Evolutionary conservation across 305 asterid species (phyloP), one percentile per base, ranked within the genome.

Genomic region (Coffea humblotiana): DNA sequence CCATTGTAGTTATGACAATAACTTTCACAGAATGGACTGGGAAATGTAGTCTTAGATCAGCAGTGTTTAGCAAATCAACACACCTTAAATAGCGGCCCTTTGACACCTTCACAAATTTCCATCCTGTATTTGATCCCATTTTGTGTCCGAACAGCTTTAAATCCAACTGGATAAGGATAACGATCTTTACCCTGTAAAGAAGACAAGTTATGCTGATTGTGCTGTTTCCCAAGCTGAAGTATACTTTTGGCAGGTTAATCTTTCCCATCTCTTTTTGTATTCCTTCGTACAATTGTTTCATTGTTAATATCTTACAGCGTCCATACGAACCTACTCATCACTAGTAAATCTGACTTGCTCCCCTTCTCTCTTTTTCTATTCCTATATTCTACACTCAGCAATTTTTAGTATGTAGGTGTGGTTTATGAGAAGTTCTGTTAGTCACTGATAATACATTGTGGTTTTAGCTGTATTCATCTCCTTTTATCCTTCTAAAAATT

Each of bases 141-240:
- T 81, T 90, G 95, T 81, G 88, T 86, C 80, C 97, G 88, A 72
- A 89, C 71, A 69, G 94, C 95, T 79, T 81, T 92, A 87, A 91
- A 94, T 79, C 97, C 99, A 86, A 92, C 84, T 43, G 98, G 99
- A 87, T 92, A 94, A 65, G 99, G 98, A 89, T 92, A 90, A 64
- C 99, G 43, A 79, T 94, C 95, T 88, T 92, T 96, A 27, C 98
- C 99, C 99, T 96, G 89, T 70, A 83, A 86, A 80, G 73, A 43
- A 77, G 76, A 82, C 40, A 72, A 66, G 25, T 60, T 58, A 84
- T 81, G 64, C 63, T 45, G 82, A 21, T 52, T 65, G 35, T 47
- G 37, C 43, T 48, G 45, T 49, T 79, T 40, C 11, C 58, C 78
- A 63, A 4, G 23, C 21, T 72, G 60, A 79, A 65, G 72, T 47